Evolutionary conservation across 2,329 filamentous ascomycete species (phyloP).

Genomic region (Talaromyces rugulosus): DNA sequence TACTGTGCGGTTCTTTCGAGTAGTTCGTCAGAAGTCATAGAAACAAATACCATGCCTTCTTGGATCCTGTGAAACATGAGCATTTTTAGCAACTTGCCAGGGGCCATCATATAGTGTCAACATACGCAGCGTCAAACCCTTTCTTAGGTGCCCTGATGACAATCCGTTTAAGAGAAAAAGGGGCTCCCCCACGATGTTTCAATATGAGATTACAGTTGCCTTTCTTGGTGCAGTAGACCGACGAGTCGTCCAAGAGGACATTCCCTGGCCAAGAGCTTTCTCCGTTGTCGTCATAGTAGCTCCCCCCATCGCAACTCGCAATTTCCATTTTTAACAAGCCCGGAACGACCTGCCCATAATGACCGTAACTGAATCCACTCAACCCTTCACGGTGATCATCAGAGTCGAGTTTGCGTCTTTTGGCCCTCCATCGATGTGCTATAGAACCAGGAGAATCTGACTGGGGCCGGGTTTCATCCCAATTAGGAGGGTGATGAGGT

Average conservation of each 20-base stretch:
- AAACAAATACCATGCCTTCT: conserved; percentile 87
- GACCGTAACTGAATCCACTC: conserved; percentile 72
- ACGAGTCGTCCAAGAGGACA: conserved; percentile 73
- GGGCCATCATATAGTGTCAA: neutral
- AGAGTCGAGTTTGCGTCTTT: conserved; percentile 67
- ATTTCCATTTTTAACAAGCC: conserved; percentile 82
- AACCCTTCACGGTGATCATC: conserved; percentile 49
- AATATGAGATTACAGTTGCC: conserved; percentile 83
- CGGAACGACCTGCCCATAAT: conserved; percentile 80
- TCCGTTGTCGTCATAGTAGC: conserved; percentile 54
- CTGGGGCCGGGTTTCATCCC: neutral
- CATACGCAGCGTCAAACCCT: conserved; percentile 83
- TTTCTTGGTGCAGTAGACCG: conserved; percentile 87
- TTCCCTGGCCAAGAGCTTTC: conserved; percentile 68
- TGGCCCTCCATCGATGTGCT: conserved; percentile 48
- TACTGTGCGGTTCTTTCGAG: conserved; percentile 69
- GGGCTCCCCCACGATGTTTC: conserved; percentile 71
- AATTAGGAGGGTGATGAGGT: neutral
- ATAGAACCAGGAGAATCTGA: conserved; percentile 17
- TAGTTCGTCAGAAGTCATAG: conserved; percentile 77
- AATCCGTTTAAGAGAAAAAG: conserved; percentile 79
- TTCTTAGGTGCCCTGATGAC: conserved; percentile 79
- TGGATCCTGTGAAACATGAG: conserved; percentile 58
- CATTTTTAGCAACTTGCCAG: neutral
- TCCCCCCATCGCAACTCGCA: conserved; percentile 80